Conservation (phyloP, 257 asterid genomes). For the Perilla frutescens region DNA sequence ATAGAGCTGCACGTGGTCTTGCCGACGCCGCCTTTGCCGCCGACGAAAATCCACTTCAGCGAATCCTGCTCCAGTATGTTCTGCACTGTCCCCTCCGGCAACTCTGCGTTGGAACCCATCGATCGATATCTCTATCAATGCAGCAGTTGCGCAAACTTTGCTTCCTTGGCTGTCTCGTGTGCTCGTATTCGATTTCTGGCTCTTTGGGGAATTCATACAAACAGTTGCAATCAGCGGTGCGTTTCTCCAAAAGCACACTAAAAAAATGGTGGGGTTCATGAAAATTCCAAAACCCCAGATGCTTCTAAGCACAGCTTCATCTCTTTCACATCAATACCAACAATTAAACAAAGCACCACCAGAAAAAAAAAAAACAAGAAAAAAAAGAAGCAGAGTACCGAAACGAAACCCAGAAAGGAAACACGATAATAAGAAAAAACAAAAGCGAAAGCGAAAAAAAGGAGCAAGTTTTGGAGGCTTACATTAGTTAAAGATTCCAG, state of each 20-base stretch:
- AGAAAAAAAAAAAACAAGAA: background rate
- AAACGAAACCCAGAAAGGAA: background rate
- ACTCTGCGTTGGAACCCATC: constrained; percentile 69
- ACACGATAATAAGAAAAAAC: too few species aligned
- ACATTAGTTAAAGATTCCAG: constrained; percentile 88
- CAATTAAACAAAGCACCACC: constrained; percentile 13
- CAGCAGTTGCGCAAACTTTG: background rate
- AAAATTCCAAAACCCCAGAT: constrained; percentile 13
- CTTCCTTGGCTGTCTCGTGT: background rate
- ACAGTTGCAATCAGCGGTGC: constrained; percentile 16
- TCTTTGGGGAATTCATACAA: constrained; percentile 20
- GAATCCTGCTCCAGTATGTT: constrained; percentile 80
- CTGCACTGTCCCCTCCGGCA: constrained; percentile 74
- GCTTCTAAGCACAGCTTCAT: constrained; percentile 13
- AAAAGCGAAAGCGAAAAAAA: background rate
- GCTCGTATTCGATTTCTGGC: background rate
- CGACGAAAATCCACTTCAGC: constrained; percentile 93
- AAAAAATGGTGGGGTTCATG: background rate
- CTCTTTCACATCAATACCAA: background rate
- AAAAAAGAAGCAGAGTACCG: background rate
- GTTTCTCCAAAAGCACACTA: background rate
- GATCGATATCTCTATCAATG: background rate
- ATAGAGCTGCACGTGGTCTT: constrained; percentile 95
- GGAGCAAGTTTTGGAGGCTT: constrained; percentile 41
- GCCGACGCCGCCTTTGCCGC: constrained; percentile 98